Evolutionary conservation across 1,284 basidiomycete genomes (phyloP).

Genomic region (Laetiporus sulphureus): DNA sequence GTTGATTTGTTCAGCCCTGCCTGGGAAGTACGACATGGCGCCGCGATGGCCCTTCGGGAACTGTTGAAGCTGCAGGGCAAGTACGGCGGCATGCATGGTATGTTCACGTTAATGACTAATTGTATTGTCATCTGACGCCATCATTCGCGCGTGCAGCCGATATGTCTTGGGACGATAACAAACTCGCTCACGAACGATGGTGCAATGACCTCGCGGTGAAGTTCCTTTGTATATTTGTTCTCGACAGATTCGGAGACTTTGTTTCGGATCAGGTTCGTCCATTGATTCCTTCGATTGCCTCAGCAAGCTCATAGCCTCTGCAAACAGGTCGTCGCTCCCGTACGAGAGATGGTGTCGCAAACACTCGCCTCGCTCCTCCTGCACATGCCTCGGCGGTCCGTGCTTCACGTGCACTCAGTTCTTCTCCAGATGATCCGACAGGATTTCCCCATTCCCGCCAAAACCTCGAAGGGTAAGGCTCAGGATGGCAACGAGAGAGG

Average conservation of each 20-base stretch:
- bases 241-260: conserved; percentile 97
- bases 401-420: conserved; percentile 76
- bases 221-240: conserved; percentile 86
- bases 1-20: conserved; percentile 82
- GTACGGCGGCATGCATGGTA: conserved; percentile 76
- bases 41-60: conserved; percentile 88
- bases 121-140: background rate
- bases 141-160: conserved; percentile 10
- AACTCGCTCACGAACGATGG: conserved; percentile 73
- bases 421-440: conserved; percentile 94
- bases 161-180: conserved; percentile 46
- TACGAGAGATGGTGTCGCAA: conserved; percentile 94
- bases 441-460: conserved; percentile 49
- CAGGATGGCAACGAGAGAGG: conserved; percentile 32
- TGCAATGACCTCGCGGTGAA: conserved; percentile 85
- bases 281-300: background rate
- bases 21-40: conserved; percentile 96
- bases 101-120: conserved; percentile 8
- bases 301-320: background rate
- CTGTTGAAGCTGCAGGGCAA: conserved; percentile 83
- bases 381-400: conserved; percentile 76
- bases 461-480: conserved; percentile 31
- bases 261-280: conserved; percentile 78
- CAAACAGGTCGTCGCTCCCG: conserved; percentile 84
- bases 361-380: conserved; percentile 87